Evolutionary conservation across 805 yeast species (phyloP), one percentile per base, ranked within the genome.

Genomic region (Ogataea philodendri): DNA sequence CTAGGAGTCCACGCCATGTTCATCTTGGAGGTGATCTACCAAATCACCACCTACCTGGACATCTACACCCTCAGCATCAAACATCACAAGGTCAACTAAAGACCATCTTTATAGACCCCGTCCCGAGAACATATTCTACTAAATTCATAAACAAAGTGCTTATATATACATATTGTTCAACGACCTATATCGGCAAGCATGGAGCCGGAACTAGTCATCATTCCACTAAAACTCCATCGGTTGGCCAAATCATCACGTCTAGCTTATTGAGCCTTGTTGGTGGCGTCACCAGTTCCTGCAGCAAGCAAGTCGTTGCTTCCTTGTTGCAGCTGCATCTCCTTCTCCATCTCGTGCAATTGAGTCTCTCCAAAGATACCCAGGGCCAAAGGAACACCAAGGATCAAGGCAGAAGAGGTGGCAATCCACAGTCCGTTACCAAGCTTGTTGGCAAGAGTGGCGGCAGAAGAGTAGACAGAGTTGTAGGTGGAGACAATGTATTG

Each of bases 261-360:
- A 7, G 17, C 19, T 22, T 33, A 40, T 29, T 30, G 31, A 20
- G 46, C 38, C 21, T 45, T 41, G 32, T 50, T 56, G 52, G 54
- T 51, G 13, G 71, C 72, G 28, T 63, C 64, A 54, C 70, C 76
- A 26, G 79, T 72, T 44, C 84, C 84, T 44, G 83, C 79, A 26
- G 87, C 83, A 53, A 84, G 66, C 29, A 83, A 74, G 41, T 80
- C 88, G 54, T 76, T 81, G 16, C 88, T 82, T 21, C 50, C 44
- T 61, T 81, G 83, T 62, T 83, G 90, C 56, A 83, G 67, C 40
- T 82, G 78, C 73, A 87, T 80, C 59, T 88, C 93, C 69, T 84
- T 87, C 70, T 89, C 97, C 81, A 86, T 75, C 68, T 89, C 97
- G 59, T 81, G 78, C 61, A 89, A 75, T 69, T 90, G 97, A 60